Conservation (phyloP, 1,284 basidiomycete species). For the Uromyces viciae-fabae region DNA sequence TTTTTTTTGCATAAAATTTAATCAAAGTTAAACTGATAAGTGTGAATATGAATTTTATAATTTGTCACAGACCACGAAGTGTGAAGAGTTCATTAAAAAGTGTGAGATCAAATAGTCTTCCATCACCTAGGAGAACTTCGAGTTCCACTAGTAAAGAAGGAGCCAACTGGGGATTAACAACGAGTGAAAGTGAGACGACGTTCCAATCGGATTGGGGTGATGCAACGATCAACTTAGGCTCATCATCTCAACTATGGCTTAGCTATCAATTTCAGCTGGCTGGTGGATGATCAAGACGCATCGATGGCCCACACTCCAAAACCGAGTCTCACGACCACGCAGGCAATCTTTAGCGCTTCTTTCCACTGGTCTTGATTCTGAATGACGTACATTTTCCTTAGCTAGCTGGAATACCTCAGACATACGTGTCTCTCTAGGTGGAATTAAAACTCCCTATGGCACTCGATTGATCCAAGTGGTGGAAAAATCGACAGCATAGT, state of each 20-base stretch:
- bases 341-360: too few species aligned
- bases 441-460: background rate
- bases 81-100: too few species aligned
- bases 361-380: background rate
- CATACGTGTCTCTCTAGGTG: background rate
- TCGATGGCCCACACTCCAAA: too few species aligned
- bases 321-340: too few species aligned
- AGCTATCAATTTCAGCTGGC: background rate
- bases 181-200: too few species aligned
- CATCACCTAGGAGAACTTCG: background rate
- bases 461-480: too few species aligned
- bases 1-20: background rate
- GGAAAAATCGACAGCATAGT: too few species aligned
- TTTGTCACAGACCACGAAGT: background rate
- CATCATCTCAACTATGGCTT: conserved; percentile 1
- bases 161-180: too few species aligned
- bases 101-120: background rate
- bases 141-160: background rate
- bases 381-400: background rate
- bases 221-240: background rate
- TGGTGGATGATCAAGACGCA: background rate
- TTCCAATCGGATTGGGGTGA: background rate
- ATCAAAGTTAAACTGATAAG: background rate
- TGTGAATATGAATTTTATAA: background rate
- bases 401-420: background rate